Evolutionary conservation across 1,284 basidiomycete genomes (phyloP).

Genomic region (Heterobasidion annosum): DNA sequence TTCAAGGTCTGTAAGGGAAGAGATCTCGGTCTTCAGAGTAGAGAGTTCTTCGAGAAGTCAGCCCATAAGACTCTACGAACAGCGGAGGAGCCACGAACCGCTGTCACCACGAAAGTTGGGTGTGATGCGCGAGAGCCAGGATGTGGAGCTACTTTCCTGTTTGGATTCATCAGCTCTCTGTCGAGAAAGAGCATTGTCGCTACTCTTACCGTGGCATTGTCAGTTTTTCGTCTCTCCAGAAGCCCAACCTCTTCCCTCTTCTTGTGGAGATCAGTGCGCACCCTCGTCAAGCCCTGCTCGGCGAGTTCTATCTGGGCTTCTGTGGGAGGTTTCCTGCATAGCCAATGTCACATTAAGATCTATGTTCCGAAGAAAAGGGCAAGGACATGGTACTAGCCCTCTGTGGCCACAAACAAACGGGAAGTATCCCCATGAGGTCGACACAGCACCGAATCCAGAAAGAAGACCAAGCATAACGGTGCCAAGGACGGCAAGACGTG

Average conservation of each 20-base stretch:
- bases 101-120: slow-evolving; percentile 39
- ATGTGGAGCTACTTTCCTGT: slow-evolving; percentile 13
- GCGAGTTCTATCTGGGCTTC: slow-evolving; percentile 39
- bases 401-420: slow-evolving; percentile 18
- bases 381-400: slow-evolving; percentile 15
- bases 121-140: slow-evolving; percentile 40
- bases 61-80: neutral
- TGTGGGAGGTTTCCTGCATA: slow-evolving; percentile 27
- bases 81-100: slow-evolving; percentile 16
- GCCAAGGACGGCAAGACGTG: slow-evolving; percentile 67
- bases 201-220: slow-evolving; percentile 5
- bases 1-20: slow-evolving; percentile 58
- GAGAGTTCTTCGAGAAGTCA: slow-evolving; percentile 19
- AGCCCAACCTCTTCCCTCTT: slow-evolving; percentile 7
- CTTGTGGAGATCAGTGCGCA: slow-evolving; percentile 36
- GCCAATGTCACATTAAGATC: neutral
- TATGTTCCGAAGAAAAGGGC: neutral
- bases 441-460: slow-evolving; percentile 68
- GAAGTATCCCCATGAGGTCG: slow-evolving; percentile 47
- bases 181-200: neutral
- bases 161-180: slow-evolving; percentile 7
- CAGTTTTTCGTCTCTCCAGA: slow-evolving; percentile 3
- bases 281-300: slow-evolving; percentile 40
- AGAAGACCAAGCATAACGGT: slow-evolving; percentile 63
- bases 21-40: slow-evolving; percentile 39